These are phyloP conservation scores for Nemania sp. DNA, from an alignment of 2,329 filamentous ascomycete genomes.

Conservation along the genomic window DNA sequence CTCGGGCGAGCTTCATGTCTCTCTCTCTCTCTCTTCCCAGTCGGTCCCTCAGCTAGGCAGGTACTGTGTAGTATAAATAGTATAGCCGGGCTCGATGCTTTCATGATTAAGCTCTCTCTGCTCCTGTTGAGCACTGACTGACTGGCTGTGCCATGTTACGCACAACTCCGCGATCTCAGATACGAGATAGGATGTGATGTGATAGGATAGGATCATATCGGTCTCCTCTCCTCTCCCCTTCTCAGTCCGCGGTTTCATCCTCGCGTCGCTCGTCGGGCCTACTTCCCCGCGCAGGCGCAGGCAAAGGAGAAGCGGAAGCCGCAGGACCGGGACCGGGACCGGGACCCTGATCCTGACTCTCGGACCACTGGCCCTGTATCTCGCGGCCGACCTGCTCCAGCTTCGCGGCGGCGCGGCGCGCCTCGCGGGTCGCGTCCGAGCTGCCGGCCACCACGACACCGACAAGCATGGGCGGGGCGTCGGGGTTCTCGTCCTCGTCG, in stretches of 20 bases:
- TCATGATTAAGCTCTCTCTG: too few species aligned
- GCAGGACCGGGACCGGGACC: too few species aligned
- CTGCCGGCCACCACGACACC: constrained; percentile 58
- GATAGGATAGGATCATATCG: too few species aligned
- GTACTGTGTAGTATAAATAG: background rate
- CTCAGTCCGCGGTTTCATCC: background rate
- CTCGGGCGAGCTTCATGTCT: background rate
- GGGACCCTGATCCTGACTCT: background rate
- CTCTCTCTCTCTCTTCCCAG: background rate
- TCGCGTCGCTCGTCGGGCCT: too few species aligned
- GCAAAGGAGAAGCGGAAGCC: too few species aligned
- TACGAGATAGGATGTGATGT: too few species aligned
- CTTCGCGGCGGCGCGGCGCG: constrained; percentile 55
- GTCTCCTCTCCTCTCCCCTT: background rate
- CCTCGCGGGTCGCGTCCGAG: constrained; percentile 54
- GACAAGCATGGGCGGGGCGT: constrained; percentile 57
- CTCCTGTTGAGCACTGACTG: too few species aligned
- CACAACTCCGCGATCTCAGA: too few species aligned
- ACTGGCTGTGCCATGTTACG: too few species aligned
- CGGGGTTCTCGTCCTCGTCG: constrained; percentile 28
- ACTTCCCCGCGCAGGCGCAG: too few species aligned
- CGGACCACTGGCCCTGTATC: constrained; percentile 58
- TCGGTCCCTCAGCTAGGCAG: background rate
- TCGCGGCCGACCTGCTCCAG: constrained; percentile 59
- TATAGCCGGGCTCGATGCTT: too few species aligned